phyloP scores from a whole-genome alignment of 2,329 filamentous ascomycete species.

The Alternaria hordeiaustralica region DNA sequence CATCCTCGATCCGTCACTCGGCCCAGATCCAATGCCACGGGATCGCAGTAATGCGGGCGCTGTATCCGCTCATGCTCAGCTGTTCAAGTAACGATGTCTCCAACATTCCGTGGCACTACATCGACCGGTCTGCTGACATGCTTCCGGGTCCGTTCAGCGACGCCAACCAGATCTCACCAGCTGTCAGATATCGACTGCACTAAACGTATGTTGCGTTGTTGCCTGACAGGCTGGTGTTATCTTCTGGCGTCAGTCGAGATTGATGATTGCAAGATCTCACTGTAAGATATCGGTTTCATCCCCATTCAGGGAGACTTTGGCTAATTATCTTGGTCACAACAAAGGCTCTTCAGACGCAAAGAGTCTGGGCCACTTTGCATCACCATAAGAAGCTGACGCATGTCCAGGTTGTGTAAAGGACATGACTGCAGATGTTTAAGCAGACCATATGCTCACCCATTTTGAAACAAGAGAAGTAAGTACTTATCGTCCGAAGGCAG shows the following conservation, averaged over 20 bases:
- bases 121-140: not conserved
- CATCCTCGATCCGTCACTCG: not conserved
- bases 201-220: not conserved
- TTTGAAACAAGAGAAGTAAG: no score
- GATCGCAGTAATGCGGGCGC: not conserved
- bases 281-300: not conserved
- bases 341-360: not conserved
- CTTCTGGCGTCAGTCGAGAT: not conserved
- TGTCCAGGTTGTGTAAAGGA: not conserved
- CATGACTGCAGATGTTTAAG: not conserved
- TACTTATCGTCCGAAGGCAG: not conserved
- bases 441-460: not conserved
- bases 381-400: not conserved
- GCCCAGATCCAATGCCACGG: not conserved
- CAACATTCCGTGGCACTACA: not conserved
- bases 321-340: not conserved
- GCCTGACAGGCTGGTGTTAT: not conserved
- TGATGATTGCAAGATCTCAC: not conserved
- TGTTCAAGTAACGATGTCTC: not conserved
- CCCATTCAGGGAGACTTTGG: not conserved
- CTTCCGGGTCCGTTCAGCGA: not conserved
- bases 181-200: not conserved
- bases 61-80: not conserved
- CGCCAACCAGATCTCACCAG: not conserved
- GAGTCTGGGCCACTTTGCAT: not conserved